Evolutionary conservation across 2,329 filamentous ascomycete genomes (phyloP).

Genomic region (Fusarium humuli): DNA sequence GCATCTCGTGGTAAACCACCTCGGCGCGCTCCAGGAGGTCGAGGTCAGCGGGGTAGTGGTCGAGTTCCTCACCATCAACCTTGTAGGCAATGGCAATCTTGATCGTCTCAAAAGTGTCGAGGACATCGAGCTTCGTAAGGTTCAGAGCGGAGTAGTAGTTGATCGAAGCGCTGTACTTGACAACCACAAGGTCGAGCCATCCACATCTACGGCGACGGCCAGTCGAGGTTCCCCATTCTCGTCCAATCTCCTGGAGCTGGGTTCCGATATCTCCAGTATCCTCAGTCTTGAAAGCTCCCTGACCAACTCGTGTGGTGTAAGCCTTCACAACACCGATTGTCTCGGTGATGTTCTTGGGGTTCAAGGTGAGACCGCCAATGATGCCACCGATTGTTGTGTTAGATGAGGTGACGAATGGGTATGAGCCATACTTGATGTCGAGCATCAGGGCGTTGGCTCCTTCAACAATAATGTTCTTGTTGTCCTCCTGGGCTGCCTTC

Average conservation of each 20-base stretch:
- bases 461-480: conserved; percentile 12
- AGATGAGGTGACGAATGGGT: conserved; percentile 5
- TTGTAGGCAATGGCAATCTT: conserved; percentile 26
- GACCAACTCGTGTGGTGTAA: conserved; percentile 6
- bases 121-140: conserved; percentile 24
- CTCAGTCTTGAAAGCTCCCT: conserved; percentile 18
- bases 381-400: conserved; percentile 16
- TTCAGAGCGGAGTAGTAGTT: conserved; percentile 18
- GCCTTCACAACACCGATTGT: conserved; percentile 11
- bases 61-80: conserved; percentile 17
- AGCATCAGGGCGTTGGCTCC: conserved; percentile 19
- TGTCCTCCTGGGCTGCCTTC: not conserved
- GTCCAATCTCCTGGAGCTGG: conserved; percentile 14
- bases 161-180: conserved; percentile 17
- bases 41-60: conserved; percentile 8
- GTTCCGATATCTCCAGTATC: conserved; percentile 6
- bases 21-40: conserved; percentile 9
- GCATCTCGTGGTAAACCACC: conserved; percentile 25
- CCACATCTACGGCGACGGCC: conserved; percentile 18
- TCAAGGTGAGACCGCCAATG: conserved; percentile 6
- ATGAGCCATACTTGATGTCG: conserved; percentile 11
- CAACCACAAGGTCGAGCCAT: conserved; percentile 22
- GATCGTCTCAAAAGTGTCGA: conserved; percentile 26
- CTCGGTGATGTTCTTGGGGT: conserved; percentile 10
- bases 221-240: conserved; percentile 9